Evolutionary conservation across 306 rosid genomes (phyloP).

Genomic region (Dryas alaskensis): DNA sequence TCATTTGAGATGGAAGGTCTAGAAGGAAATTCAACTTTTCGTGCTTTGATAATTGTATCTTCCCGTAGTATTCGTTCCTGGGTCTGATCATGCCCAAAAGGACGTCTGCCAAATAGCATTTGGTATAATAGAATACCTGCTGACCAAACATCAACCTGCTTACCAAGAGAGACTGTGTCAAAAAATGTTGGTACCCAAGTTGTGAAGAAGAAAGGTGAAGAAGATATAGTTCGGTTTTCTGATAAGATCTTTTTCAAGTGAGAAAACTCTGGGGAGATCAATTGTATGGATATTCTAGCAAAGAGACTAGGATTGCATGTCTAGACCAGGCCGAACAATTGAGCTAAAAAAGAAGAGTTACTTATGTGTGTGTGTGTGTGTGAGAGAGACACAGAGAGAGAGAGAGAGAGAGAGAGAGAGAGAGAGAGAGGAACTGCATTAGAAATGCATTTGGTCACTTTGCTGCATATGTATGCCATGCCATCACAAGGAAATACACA

Average conservation of each 20-base stretch:
- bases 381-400: neutral
- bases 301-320: neutral
- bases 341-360: neutral
- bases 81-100: constrained; percentile 94
- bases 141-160: constrained; percentile 98
- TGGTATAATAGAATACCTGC: constrained; percentile 86
- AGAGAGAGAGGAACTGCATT: neutral
- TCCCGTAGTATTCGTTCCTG: constrained; percentile 97
- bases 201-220: neutral
- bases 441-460: neutral
- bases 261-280: constrained; percentile 6
- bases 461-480: neutral
- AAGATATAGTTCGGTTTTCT: constrained; percentile 4
- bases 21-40: constrained; percentile 90
- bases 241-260: constrained; percentile 1
- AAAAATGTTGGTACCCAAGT: constrained; percentile 4
- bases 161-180: constrained; percentile 31
- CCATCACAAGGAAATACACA: neutral
- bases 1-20: constrained; percentile 85
- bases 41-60: constrained; percentile 97
- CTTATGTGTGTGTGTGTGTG: neutral
- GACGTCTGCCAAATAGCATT: constrained; percentile 96
- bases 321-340: neutral
- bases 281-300: neutral
- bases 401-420: neutral